Percentiles rank a stretch among this genome's conserved stretches.
Conservation (phyloP, 345 rosid genomes). For the Populus ilicifolia region DNA sequence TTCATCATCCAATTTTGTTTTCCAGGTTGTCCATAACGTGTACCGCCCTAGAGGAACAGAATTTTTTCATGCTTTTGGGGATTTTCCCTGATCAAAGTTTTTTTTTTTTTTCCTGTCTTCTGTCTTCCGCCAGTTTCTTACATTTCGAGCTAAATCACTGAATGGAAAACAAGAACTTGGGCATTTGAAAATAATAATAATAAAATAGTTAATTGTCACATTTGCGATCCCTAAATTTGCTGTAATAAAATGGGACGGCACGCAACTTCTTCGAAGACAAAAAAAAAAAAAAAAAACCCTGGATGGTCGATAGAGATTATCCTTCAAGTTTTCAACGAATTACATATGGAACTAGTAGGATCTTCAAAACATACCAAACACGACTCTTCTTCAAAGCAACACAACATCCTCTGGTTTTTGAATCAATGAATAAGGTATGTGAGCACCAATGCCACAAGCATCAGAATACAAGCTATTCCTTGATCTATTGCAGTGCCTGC, state of each 20-base stretch:
- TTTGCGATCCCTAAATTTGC: too few species aligned
- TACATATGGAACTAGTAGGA: too few species aligned
- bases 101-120: conserved; percentile 9
- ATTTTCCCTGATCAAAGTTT: background rate
- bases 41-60: conserved; percentile 26
- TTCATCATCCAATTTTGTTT: conserved; percentile 20
- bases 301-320: too few species aligned
- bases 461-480: conserved; percentile 23
- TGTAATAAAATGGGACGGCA: too few species aligned
- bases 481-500: conserved; percentile 26
- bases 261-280: too few species aligned
- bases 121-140: background rate
- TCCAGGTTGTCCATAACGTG: background rate
- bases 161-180: background rate
- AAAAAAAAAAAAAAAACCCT: too few species aligned
- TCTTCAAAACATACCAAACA: too few species aligned
- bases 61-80: conserved; percentile 20
- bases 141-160: background rate
- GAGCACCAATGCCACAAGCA: conserved; percentile 26
- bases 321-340: too few species aligned
- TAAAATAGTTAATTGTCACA: too few species aligned
- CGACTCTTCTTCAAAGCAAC: too few species aligned
- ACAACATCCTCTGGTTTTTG: background rate
- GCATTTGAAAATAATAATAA: too few species aligned
- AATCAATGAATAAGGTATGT: conserved; percentile 24